Evolutionary conservation across 2,329 filamentous ascomycete genomes (phyloP).

Genomic region (Cladosporium velox): DNA sequence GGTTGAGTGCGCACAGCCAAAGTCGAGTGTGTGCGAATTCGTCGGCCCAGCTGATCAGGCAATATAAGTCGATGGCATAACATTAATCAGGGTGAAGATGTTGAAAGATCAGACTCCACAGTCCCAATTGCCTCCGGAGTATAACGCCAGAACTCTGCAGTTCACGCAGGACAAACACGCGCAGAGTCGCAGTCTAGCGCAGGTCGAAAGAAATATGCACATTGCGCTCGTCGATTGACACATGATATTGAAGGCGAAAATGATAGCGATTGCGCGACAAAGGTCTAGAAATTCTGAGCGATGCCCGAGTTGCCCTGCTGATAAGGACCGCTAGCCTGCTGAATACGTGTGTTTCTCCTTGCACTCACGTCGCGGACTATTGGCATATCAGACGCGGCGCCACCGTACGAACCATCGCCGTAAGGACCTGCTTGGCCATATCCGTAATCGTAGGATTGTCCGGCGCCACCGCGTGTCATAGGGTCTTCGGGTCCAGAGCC

Average conservation of each 20-base stretch:
- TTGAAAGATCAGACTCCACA: neutral
- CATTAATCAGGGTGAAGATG: neutral
- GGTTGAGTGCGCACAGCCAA: neutral
- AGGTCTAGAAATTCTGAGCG: conserved; percentile 82
- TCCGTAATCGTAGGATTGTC: conserved; percentile 42
- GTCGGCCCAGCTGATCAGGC: neutral
- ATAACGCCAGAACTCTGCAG: neutral
- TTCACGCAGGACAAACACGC: neutral
- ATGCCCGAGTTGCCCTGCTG: conserved; percentile 90
- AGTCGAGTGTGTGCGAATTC: neutral
- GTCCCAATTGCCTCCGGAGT: neutral
- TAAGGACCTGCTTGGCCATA: conserved; percentile 52
- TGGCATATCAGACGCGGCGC: conserved; percentile 62
- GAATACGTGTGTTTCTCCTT: conserved; percentile 89
- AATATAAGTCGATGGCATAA: neutral
- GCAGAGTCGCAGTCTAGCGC: neutral
- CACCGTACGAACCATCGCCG: conserved; percentile 56
- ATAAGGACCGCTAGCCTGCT: conserved; percentile 74
- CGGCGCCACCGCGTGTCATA: conserved; percentile 25
- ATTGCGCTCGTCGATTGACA: neutral
- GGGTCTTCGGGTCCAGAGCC: conserved; percentile 23
- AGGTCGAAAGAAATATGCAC: conserved; percentile 4
- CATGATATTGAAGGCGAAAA: neutral
- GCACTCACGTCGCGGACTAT: conserved; percentile 93
- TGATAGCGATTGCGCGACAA: neutral